These are phyloP conservation scores for Tuctoria greenei DNA, from an alignment of 176 grass and related monocot genomes.

Conservation along the genomic window DNA sequence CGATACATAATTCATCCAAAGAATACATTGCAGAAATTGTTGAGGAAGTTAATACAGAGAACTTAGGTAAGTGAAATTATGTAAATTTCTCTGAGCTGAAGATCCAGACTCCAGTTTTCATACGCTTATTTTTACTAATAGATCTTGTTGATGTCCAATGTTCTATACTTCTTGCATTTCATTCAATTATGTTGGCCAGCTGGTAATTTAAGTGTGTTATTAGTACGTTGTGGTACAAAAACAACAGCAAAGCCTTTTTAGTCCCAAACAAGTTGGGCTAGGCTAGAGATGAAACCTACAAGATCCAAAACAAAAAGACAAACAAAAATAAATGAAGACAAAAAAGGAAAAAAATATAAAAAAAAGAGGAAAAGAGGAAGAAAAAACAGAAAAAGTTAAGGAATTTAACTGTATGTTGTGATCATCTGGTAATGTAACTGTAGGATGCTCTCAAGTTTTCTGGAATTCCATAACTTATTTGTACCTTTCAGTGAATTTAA, in stretches of 20 bases:
- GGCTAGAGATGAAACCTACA: no score
- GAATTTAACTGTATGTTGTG: not conserved
- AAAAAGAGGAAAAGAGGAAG: no score
- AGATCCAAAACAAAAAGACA: no score
- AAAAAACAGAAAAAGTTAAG: no score
- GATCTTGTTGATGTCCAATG: slow-evolving; percentile 13
- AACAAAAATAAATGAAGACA: no score
- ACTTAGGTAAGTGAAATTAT: slow-evolving; percentile 47
- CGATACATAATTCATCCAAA: slow-evolving; percentile 60
- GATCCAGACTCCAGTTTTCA: not conserved
- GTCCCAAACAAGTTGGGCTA: no score
- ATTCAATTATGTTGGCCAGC: not conserved
- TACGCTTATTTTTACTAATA: not conserved
- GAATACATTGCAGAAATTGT: slow-evolving; percentile 84
- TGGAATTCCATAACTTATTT: not conserved
- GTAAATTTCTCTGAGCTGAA: slow-evolving; percentile 24
- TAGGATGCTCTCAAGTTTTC: slow-evolving; percentile 12
- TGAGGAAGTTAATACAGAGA: slow-evolving; percentile 60
- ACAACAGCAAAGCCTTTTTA: no score
- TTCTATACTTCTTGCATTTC: slow-evolving; percentile 26
- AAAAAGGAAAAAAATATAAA: no score
- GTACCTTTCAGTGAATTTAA: not conserved
- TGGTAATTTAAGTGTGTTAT: slow-evolving; percentile 2
- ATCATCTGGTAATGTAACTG: not conserved
- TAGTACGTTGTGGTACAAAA: no score